These are phyloP conservation scores for Yamagishiella unicocca DNA, from an alignment of 139 green algal genomes.

Conservation along the genomic window DNA sequence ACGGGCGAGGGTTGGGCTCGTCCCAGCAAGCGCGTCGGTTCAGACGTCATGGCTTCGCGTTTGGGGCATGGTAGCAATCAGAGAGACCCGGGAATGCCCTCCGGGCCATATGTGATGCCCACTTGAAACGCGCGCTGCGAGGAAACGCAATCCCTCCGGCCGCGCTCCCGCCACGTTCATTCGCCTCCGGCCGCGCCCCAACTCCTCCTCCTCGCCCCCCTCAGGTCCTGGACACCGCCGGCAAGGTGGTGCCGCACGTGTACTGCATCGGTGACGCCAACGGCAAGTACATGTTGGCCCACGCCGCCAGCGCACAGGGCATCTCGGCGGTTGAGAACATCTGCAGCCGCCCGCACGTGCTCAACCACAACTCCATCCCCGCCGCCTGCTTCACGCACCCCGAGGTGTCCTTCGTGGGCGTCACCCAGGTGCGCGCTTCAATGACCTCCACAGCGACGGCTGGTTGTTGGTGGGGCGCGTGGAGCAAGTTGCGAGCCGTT, in stretches of 20 bases:
- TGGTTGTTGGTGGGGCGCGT: no score
- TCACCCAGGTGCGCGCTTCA: conserved; percentile 87
- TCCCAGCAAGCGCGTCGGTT: no score
- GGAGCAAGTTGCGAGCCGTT: no score
- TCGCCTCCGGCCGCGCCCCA: not conserved
- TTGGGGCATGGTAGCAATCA: no score
- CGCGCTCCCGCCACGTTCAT: no score
- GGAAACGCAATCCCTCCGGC: no score
- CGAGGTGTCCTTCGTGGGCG: conserved; percentile 95
- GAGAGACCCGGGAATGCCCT: no score
- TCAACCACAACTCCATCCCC: conserved; percentile 95
- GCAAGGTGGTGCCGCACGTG: conserved; percentile 83
- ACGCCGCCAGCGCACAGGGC: conserved; percentile 94
- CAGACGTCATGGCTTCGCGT: no score
- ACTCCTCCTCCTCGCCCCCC: not conserved
- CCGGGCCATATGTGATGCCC: no score
- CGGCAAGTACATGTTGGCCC: conserved; percentile 96
- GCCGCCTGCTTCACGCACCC: conserved; percentile 99
- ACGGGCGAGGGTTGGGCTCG: no score
- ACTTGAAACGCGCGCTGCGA: no score
- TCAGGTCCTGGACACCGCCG: conserved; percentile 76
- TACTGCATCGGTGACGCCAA: conserved; percentile 99
- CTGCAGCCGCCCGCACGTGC: conserved; percentile 83
- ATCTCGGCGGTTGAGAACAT: conserved; percentile 98
- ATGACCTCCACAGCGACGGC: no score